Base-by-base conservation (phyloP, 768 basidiomycete species). In the Boletus reticuloceps region DNA sequence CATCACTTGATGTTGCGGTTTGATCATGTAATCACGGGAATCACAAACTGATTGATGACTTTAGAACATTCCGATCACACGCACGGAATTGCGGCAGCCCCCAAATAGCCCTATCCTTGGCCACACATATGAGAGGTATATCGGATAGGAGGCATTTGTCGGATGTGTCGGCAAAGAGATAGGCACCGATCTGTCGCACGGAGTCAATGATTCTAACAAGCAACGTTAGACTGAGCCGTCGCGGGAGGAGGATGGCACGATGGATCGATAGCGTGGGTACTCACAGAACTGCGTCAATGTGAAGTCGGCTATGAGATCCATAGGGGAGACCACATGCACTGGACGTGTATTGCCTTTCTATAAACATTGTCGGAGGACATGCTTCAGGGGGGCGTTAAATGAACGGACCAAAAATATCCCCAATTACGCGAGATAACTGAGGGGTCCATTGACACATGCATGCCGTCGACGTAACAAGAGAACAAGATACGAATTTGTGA, bases 391-490 rank as follows among this genome's bases (percentile, higher is more conserved):
- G 38, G 38, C 41, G 31, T 51, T 45, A 53, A 55, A 63, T 66
- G 12, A 63, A 63, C 46, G 47, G 53, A 55, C n/a, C 47, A 42
- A 48, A 42, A 53, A 51, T 22, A 43, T 54, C 52, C 48, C 50
- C 37, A 49, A 55, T 65, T 65, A 67, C 56, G 67, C 55, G 49
- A 59, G 48, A 58, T 39, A 47, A 51, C 53, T 59, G 51, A 51
- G 45, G 52, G 47, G 14, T 36, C 38, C 34, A 37, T 22, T 50
- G 36, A 60, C 47, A 14, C 56, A 64, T 55, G 69, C 54, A 20
- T 45, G 59, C 42, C 36, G 64, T 54, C 67, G 62, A 68, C 67
- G 69, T 71, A 71, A 68, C 50, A 57, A 20, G 51, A 48, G 34
- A 41, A 47, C 54, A 50, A 42, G 51, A 49, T 16, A 45, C 42